A percentile compares a stretch with the other conserved stretches of the same genome.
Conservation (phyloP, 192 early-diverging fungal species). For the Umbelopsis sp. region DNA sequence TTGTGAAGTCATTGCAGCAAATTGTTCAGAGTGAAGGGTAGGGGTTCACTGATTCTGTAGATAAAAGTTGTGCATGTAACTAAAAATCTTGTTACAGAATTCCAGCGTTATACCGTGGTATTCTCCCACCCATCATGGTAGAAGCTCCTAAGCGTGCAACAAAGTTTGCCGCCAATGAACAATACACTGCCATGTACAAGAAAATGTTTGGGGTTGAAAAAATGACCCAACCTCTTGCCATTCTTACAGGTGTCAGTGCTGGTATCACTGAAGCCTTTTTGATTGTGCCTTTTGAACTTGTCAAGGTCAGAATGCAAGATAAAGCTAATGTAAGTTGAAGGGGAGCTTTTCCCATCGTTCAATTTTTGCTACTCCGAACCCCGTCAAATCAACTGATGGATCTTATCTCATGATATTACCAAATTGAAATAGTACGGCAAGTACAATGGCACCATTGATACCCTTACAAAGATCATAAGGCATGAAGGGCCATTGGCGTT, state of each 20-base stretch:
- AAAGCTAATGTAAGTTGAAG: constrained; percentile 33
- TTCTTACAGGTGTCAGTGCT: constrained; percentile 87
- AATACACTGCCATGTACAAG: constrained; percentile 71
- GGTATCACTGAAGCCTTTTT: constrained; percentile 91
- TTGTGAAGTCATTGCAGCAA: constrained; percentile 23
- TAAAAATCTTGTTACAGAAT: neutral
- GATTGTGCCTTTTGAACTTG: constrained; percentile 89
- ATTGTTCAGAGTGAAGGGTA: constrained; percentile 44
- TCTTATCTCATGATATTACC: neutral
- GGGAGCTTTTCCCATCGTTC: neutral
- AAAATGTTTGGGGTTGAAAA: constrained; percentile 71
- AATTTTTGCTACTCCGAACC: neutral
- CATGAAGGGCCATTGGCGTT: constrained; percentile 82
- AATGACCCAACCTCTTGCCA: constrained; percentile 75
- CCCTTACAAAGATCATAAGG: constrained; percentile 76
- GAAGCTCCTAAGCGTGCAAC: constrained; percentile 98
- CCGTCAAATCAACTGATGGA: neutral
- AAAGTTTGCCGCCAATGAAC: constrained; percentile 96
- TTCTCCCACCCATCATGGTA: constrained; percentile 91
- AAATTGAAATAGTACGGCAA: constrained; percentile 62
- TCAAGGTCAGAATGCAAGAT: constrained; percentile 97
- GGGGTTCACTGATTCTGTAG: neutral
- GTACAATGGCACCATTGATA: constrained; percentile 82
- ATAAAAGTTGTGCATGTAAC: neutral
- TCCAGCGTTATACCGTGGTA: constrained; percentile 83